A percentile compares a stretch with the other conserved stretches of the same genome.
phyloP scores from a whole-genome alignment of 495 filamentous ascomycete species.

The Podospora anserina region DNA sequence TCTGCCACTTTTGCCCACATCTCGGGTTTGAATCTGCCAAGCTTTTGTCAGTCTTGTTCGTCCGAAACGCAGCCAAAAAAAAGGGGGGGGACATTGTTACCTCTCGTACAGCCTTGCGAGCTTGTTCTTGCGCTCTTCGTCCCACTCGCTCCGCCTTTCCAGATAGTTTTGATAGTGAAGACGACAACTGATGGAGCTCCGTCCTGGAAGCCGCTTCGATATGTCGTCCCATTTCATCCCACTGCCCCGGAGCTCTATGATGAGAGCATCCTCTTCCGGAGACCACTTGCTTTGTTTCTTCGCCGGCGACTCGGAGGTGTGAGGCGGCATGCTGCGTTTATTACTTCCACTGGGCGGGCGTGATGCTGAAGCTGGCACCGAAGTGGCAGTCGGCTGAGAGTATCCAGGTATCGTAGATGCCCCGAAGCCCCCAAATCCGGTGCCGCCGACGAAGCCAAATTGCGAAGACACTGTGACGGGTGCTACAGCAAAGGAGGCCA shows the following conservation, averaged over 20 bases:
- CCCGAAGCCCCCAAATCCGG: conserved; percentile 14
- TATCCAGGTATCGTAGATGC: conserved; percentile 10
- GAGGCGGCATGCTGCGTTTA: conserved; percentile 49
- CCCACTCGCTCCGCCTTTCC: conserved; percentile 86
- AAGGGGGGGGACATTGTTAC: conserved; percentile 48
- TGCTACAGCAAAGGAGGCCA: conserved; percentile 24
- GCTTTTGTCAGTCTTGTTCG: conserved; percentile 22
- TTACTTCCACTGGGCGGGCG: conserved; percentile 27
- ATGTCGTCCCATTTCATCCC: conserved; percentile 99
- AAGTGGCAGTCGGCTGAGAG: conserved; percentile 13
- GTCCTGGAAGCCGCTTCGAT: conserved; percentile 79
- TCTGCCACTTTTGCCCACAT: conserved; percentile 94
- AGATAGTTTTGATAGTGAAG: conserved; percentile 98
- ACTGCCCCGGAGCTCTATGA: conserved; percentile 80
- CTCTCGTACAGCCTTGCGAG: conserved; percentile 91
- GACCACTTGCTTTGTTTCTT: conserved; percentile 98
- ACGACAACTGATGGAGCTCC: conserved; percentile 88
- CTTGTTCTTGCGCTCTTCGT: conserved; percentile 96
- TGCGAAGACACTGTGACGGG: conserved; percentile 25
- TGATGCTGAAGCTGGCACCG: conserved; percentile 8
- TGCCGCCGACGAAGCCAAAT: conserved; percentile 13
- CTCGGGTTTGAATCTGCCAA: conserved; percentile 81
- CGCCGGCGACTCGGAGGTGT: conserved; percentile 69
- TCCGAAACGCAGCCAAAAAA: neutral
- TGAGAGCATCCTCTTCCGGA: conserved; percentile 80